Percentiles rank a stretch among this genome's conserved stretches.
phyloP scores from a whole-genome alignment of 116 monocot genomes.

The Thalassia testudinum region DNA sequence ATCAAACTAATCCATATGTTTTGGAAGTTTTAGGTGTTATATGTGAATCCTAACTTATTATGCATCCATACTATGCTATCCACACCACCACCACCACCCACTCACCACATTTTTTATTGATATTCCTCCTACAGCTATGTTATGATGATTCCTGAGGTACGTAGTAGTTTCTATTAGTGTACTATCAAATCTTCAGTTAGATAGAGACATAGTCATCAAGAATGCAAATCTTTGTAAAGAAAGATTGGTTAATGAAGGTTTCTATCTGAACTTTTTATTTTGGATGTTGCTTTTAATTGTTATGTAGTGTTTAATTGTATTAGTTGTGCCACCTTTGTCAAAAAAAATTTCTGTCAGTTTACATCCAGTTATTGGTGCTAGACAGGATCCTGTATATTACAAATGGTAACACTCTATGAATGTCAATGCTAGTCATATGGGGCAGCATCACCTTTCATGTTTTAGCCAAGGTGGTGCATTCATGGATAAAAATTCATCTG shows the following conservation, averaged over 20 bases:
- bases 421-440: not conserved
- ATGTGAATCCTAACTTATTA: too few relatives aligned
- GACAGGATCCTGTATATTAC: conserved; percentile 21
- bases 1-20: too few relatives aligned
- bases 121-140: too few relatives aligned
- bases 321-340: conserved; percentile 19
- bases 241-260: conserved; percentile 28
- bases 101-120: too few relatives aligned
- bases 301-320: not conserved
- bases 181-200: too few relatives aligned
- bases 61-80: too few relatives aligned
- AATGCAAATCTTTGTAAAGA: conserved; percentile 5
- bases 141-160: too few relatives aligned
- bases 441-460: conserved; percentile 16
- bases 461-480: conserved; percentile 15
- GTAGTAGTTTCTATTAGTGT: too few relatives aligned
- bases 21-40: too few relatives aligned
- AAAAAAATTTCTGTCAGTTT: conserved; percentile 21
- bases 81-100: too few relatives aligned
- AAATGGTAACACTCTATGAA: conserved; percentile 22
- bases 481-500: conserved; percentile 19
- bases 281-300: not conserved
- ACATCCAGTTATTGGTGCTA: conserved; percentile 18
- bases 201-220: too few relatives aligned
- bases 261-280: not conserved